A percentile compares a stretch with the other conserved stretches of the same genome.
Evolutionary conservation across 208 protist genomes (phyloP).

Genomic region (Acanthamoeba rhysodes): DNA sequence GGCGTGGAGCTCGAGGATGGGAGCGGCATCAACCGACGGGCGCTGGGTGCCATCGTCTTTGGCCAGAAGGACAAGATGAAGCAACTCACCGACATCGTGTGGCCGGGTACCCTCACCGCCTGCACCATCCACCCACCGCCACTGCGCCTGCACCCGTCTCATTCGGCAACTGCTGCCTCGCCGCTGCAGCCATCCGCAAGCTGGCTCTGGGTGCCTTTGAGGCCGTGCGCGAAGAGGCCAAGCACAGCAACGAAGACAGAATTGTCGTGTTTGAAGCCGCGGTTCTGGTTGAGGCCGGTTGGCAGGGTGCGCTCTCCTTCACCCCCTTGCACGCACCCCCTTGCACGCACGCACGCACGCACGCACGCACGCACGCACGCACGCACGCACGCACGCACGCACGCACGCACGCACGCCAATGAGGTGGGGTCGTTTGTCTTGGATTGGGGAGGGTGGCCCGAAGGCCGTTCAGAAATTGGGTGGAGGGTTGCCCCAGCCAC

Average conservation of each 20-base stretch:
- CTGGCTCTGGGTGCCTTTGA: slow-evolving; percentile 31
- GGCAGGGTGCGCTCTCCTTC: background rate
- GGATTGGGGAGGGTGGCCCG: background rate
- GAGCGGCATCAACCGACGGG: slow-evolving; percentile 37
- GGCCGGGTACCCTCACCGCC: background rate
- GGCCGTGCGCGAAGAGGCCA: slow-evolving; percentile 6
- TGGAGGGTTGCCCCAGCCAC: background rate
- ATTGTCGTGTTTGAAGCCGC: slow-evolving; percentile 42
- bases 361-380: background rate
- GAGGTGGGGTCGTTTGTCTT: background rate
- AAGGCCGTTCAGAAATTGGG: slow-evolving; percentile 34
- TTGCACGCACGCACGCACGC: background rate
- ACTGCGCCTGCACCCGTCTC: background rate
- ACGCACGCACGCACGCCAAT: too few species aligned
- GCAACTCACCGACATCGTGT: slow-evolving; percentile 53
- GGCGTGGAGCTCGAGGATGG: background rate
- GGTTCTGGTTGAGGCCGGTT: slow-evolving; percentile 12
- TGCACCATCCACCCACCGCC: background rate
- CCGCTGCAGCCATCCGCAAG: background rate
- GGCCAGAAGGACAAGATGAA: slow-evolving; percentile 54
- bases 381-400: background rate
- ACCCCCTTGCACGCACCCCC: background rate
- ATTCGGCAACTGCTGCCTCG: background rate
- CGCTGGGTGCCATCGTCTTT: slow-evolving; percentile 54
- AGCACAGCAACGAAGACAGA: background rate